phyloP scores from a whole-genome alignment of 1,139 yeast species.

The Lodderomyces margitis region DNA sequence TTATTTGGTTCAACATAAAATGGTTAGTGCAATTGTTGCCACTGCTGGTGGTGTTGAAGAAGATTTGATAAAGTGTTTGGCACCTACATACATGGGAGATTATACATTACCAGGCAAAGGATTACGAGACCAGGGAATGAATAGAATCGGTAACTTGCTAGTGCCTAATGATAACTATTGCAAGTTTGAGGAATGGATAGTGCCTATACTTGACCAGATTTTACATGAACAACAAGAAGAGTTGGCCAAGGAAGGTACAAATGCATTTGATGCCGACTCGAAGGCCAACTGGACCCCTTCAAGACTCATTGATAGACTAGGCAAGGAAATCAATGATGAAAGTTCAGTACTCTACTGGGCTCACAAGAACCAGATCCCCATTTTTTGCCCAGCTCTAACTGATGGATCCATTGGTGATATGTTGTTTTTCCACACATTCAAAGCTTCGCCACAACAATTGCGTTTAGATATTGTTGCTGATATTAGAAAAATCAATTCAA shows the following conservation, averaged over 20 bases:
- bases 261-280: conserved; percentile 46
- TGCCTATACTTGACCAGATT: conserved; percentile 84
- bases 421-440: conserved; percentile 97
- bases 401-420: conserved; percentile 99
- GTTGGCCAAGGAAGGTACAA: conserved; percentile 58
- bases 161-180: conserved; percentile 98
- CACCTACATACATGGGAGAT: conserved; percentile 94
- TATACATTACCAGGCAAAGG: conserved; percentile 76
- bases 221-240: conserved; percentile 83
- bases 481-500: conserved; percentile 82
- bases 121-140: conserved; percentile 92
- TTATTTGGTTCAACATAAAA: conserved; percentile 86
- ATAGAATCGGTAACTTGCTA: conserved; percentile 92
- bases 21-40: conserved; percentile 92
- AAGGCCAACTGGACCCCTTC: conserved; percentile 86
- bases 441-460: conserved; percentile 84
- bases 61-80: conserved; percentile 91
- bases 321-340: conserved; percentile 93
- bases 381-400: conserved; percentile 95
- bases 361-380: conserved; percentile 91
- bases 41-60: conserved; percentile 98
- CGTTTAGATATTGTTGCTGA: conserved; percentile 92
- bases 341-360: conserved; percentile 97
- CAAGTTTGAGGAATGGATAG: conserved; percentile 97
- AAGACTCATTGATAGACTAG: conserved; percentile 83